These are phyloP conservation scores for Tillandsia leiboldiana DNA, from an alignment of 176 grass and related monocot species.

Conservation along the genomic window DNA sequence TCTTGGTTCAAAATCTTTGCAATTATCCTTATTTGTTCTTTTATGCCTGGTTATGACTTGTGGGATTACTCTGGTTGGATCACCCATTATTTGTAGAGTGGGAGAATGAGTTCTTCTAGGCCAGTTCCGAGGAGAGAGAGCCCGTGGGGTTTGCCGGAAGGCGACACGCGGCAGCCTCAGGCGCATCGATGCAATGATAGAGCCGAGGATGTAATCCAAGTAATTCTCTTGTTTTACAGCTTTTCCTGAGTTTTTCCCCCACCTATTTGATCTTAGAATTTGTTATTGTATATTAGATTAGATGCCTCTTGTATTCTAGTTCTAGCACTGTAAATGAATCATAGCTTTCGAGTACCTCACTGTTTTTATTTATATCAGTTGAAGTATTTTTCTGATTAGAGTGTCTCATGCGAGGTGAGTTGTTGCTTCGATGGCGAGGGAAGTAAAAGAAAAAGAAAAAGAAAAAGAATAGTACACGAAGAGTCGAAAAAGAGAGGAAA, in stretches of 20 bases:
- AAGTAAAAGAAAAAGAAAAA: no score
- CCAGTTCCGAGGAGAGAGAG: constrained; percentile 67
- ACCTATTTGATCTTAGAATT: neutral
- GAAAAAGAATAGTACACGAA: no score
- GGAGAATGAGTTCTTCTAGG: constrained; percentile 46
- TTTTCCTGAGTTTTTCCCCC: neutral
- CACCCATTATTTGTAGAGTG: neutral
- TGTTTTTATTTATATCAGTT: no score
- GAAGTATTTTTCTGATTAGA: no score
- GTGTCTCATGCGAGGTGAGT: no score
- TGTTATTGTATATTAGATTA: neutral
- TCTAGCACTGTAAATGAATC: neutral
- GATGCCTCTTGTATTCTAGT: neutral
- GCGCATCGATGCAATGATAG: constrained; percentile 92
- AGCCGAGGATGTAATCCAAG: constrained; percentile 80
- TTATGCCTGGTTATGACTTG: neutral
- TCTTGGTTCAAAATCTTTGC: no score
- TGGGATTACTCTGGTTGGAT: neutral
- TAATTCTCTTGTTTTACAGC: constrained; percentile 5
- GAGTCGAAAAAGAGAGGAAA: no score
- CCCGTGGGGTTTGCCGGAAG: constrained; percentile 87
- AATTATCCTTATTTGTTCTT: no score
- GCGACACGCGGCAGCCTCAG: constrained; percentile 62
- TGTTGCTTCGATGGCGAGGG: no score
- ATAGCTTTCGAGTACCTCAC: no score